These are phyloP conservation scores for Gossypium herbaceum DNA, from an alignment of 345 rosid species.

Conservation along the genomic window DNA sequence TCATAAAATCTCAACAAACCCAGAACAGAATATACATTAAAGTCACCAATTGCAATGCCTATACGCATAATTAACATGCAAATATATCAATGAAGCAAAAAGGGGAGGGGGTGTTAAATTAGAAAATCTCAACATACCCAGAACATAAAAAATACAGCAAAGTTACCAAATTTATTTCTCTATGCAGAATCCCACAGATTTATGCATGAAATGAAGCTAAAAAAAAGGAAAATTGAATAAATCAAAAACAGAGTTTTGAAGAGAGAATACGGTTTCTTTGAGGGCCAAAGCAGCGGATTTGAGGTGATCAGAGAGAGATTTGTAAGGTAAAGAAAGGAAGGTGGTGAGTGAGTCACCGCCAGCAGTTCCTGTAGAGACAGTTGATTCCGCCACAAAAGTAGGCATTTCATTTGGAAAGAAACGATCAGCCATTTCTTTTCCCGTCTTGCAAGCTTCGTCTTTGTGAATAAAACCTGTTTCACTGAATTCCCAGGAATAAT, in stretches of 20 bases:
- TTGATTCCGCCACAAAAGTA: conserved; percentile 21
- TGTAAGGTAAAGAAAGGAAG: conserved; percentile 42
- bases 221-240: background rate
- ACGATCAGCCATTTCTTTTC: conserved; percentile 33
- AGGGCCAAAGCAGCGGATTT: conserved; percentile 36
- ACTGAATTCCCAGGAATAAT: background rate
- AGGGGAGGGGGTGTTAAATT: background rate
- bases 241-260: background rate
- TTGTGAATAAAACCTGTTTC: background rate
- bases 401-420: conserved; percentile 39
- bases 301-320: conserved; percentile 32
- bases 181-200: background rate
- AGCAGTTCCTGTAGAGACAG: conserved; percentile 5
- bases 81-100: background rate
- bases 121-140: background rate
- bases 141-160: background rate
- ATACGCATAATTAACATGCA: background rate
- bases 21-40: background rate
- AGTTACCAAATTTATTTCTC: background rate
- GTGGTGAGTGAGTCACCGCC: conserved; percentile 27
- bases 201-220: conserved; percentile 1
- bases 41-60: background rate
- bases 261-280: conserved; percentile 35
- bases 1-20: background rate
- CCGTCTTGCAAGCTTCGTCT: background rate